Conservation (phyloP, 495 filamentous ascomycete genomes). For the Neurospora sp. region DNA sequence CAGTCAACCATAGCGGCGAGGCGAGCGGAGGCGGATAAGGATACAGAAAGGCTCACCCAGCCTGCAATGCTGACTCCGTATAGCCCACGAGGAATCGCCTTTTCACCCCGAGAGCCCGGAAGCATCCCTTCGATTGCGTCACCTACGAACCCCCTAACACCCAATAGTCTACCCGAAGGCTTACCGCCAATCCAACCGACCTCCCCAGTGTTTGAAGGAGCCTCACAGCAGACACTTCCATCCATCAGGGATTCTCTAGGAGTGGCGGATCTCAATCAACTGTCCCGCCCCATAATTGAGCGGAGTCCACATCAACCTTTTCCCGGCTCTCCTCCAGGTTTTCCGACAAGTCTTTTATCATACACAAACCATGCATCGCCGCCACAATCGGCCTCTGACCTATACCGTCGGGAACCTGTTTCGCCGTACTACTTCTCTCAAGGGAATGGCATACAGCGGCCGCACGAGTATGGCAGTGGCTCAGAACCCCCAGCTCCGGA, state of each 20-base stretch:
- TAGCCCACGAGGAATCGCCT: conserved; percentile 9
- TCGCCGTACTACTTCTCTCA: conserved; percentile 14
- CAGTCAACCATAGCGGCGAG: conserved; percentile 12
- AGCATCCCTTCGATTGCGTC: conserved; percentile 18
- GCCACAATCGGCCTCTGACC: conserved; percentile 25
- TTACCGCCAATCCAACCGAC: conserved; percentile 40
- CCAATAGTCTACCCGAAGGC: conserved; percentile 25
- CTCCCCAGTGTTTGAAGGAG: conserved; percentile 33
- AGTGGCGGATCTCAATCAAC: conserved; percentile 30
- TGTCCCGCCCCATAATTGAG: conserved; percentile 44
- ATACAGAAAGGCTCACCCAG: conserved; percentile 8
- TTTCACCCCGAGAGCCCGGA: conserved; percentile 20
- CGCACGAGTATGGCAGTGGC: conserved; percentile 14
- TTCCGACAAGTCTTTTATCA: conserved; percentile 10
- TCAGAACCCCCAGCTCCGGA: conserved; percentile 23
- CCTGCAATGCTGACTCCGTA: conserved; percentile 16
- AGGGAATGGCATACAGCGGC: conserved; percentile 9
- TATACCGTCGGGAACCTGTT: conserved; percentile 14
- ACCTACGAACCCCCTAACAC: conserved; percentile 17
- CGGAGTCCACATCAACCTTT: conserved; percentile 13
- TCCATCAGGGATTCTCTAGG: conserved; percentile 35
- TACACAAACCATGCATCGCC: conserved; percentile 22
- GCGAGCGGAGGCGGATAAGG: conserved; percentile 6
- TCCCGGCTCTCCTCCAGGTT: conserved; percentile 15
- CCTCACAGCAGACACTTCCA: conserved; percentile 33